These are phyloP conservation scores for Akebia trifoliata DNA, from an alignment of 164 flowering plant genomes.

Conservation along the genomic window DNA sequence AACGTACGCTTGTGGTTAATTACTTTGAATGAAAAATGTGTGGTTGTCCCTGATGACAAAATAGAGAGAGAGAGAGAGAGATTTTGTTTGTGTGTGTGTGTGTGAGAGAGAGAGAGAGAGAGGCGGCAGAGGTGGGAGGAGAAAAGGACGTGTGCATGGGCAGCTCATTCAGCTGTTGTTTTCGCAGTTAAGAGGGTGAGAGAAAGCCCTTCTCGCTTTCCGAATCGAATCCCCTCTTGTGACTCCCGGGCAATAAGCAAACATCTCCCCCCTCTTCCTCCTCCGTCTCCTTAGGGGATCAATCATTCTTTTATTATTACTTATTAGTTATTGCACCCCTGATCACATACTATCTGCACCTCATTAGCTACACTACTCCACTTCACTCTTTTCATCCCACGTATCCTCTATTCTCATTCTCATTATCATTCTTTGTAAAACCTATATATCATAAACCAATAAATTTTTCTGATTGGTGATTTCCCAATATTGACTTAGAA, in stretches of 20 bases:
- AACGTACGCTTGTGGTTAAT: slow-evolving; percentile 8
- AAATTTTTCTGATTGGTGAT: too few relatives aligned
- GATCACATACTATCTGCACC: too few relatives aligned
- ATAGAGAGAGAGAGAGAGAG: slow-evolving; percentile 55
- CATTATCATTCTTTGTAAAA: too few relatives aligned
- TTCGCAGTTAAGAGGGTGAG: slow-evolving; percentile 40
- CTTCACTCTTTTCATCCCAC: too few relatives aligned
- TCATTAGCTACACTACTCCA: too few relatives aligned
- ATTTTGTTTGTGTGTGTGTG: slow-evolving; percentile 10
- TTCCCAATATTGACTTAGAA: too few relatives aligned
- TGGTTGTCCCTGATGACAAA: slow-evolving; percentile 32
- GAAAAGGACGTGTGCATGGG: slow-evolving; percentile 78
- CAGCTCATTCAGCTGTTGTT: slow-evolving; percentile 49
- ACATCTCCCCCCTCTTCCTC: slow-evolving; percentile 14
- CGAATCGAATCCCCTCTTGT: slow-evolving; percentile 21
- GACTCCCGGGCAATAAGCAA: slow-evolving; percentile 32
- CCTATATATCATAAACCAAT: too few relatives aligned
- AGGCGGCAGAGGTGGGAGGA: slow-evolving; percentile 62
- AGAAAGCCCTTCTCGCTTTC: slow-evolving; percentile 26
- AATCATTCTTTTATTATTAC: too few relatives aligned
- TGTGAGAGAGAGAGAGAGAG: slow-evolving; percentile 37
- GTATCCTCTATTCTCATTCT: too few relatives aligned
- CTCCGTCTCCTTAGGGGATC: slow-evolving; percentile 33
- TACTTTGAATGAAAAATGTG: slow-evolving; percentile 7
- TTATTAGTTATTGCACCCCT: too few relatives aligned